Percentiles rank a stretch among this genome's conserved stretches.
These are phyloP conservation scores for Hirsutella rhossiliensis DNA, from an alignment of 2,329 filamentous ascomycete species.

Conservation along the genomic window DNA sequence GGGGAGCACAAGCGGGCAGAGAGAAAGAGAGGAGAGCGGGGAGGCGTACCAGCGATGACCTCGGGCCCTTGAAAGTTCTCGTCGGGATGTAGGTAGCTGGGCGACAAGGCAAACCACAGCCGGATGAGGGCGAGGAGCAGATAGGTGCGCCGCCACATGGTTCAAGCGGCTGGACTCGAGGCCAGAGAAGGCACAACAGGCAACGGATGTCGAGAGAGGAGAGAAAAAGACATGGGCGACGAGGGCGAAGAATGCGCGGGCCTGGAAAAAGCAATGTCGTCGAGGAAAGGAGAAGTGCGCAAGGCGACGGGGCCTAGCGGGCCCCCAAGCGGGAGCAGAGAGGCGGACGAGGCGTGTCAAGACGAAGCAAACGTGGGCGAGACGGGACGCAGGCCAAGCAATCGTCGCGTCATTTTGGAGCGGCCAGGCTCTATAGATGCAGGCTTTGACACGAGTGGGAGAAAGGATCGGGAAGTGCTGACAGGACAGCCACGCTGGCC, in stretches of 20 bases:
- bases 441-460: too few species aligned
- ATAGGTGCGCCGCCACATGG: constrained; percentile 88
- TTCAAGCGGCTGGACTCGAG: constrained; percentile 5
- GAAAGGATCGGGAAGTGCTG: too few species aligned
- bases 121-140: constrained; percentile 74
- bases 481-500: too few species aligned
- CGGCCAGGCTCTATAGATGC: too few species aligned
- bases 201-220: constrained; percentile 3
- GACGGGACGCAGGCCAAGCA: not conserved
- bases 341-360: not conserved
- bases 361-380: not conserved
- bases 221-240: constrained; percentile 8
- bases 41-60: constrained; percentile 74
- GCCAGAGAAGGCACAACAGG: constrained; percentile 11
- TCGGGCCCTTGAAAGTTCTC: constrained; percentile 99
- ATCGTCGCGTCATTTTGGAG: too few species aligned
- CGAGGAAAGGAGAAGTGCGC: not conserved
- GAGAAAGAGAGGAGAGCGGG: not conserved
- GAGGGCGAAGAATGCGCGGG: not conserved
- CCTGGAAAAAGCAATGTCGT: constrained; percentile 1
- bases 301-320: not conserved
- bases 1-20: too few species aligned
- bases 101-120: constrained; percentile 85
- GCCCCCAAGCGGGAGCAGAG: not conserved
- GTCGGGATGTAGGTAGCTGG: constrained; percentile 95